Evolutionary conservation across 768 basidiomycete genomes (phyloP), one percentile per base, ranked within the genome.

Genomic region (Tylopilus vinaceipallidus): DNA sequence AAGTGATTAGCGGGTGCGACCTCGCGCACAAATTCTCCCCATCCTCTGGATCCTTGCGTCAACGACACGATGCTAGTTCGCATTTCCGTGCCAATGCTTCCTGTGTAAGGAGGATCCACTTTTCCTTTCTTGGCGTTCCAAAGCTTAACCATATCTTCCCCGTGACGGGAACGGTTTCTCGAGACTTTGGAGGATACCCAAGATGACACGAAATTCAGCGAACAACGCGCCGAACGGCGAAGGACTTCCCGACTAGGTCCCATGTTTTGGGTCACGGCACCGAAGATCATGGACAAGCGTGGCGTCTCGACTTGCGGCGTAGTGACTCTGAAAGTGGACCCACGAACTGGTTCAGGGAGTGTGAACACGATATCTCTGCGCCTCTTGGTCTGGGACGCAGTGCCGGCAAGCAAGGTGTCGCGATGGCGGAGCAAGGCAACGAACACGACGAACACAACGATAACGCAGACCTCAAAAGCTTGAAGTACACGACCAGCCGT

Each of bases 401-500:
- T 16, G 10, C 17, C 2, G 11, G 35, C 42, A 29, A 46, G 45
- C 16, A 47, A 44, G 26, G 27, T 42, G 27, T 53, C 39, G 34
- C 50, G 50, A 47, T 65, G 52, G 30, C 49, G 58, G 43, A 69
- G 46, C 58, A 78, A 71, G n/a, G 75, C 67, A 29, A 66, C 58
- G 43, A 84, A 70, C 52, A 86, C 76, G 51, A 75, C 66, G 60
- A 76, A 80, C n/a, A 87, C 64, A 48, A 85, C 71, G 37, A 84
- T 66, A 36, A 82, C 73, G 59, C 83, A 91, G 20, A 83, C 56
- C 58, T 86, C 83, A 29, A 82, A 65, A 13, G 81, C 83, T 56
- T 82, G 77, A 43, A 81, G 63, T 56, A 89, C 79, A 39, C 84
- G 81, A n/a, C 88, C 88, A 1, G 86, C 68, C 10, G 74, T 73